Conservation (phyloP, 495 filamentous ascomycete genomes). For the Trichocladium antarcticum region DNA sequence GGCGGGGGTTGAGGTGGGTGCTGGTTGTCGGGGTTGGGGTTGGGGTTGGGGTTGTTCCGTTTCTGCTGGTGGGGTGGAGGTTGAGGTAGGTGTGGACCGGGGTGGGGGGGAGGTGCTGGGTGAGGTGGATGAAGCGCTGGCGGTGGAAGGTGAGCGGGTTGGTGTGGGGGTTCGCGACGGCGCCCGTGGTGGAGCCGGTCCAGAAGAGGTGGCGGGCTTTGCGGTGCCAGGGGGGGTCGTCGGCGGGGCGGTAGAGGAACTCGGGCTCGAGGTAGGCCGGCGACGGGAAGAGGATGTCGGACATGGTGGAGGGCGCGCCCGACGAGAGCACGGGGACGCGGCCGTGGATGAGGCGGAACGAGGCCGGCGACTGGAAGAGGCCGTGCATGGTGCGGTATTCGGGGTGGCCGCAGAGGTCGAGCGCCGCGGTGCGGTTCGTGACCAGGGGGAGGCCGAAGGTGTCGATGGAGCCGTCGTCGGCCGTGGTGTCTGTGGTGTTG, state of each 20-base stretch:
- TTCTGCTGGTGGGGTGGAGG: no score
- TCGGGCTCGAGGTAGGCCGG: slow-evolving; percentile 22
- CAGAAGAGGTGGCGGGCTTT: slow-evolving; percentile 38
- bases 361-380: slow-evolving; percentile 19
- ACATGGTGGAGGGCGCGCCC: slow-evolving; percentile 26
- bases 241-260: slow-evolving; percentile 26
- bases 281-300: slow-evolving; percentile 32
- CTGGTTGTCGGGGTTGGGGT: neutral
- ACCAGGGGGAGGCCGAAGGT: slow-evolving; percentile 22
- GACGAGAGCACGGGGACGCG: slow-evolving; percentile 31
- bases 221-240: slow-evolving; percentile 33
- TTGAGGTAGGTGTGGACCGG: slow-evolving; percentile 14
- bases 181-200: slow-evolving; percentile 42
- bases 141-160: slow-evolving; percentile 36
- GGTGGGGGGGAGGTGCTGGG: slow-evolving; percentile 14
- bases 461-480: neutral
- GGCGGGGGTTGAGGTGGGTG: slow-evolving; percentile 16
- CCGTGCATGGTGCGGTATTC: slow-evolving; percentile 22
- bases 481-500: neutral
- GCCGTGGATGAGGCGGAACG: slow-evolving; percentile 19
- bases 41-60: no score
- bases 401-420: slow-evolving; percentile 24
- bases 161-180: slow-evolving; percentile 19
- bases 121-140: slow-evolving; percentile 37
- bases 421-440: slow-evolving; percentile 4